A percentile compares a stretch with the other conserved stretches of the same genome.
phyloP scores from a whole-genome alignment of 768 basidiomycete genomes.

The Lyophyllum decastes region DNA sequence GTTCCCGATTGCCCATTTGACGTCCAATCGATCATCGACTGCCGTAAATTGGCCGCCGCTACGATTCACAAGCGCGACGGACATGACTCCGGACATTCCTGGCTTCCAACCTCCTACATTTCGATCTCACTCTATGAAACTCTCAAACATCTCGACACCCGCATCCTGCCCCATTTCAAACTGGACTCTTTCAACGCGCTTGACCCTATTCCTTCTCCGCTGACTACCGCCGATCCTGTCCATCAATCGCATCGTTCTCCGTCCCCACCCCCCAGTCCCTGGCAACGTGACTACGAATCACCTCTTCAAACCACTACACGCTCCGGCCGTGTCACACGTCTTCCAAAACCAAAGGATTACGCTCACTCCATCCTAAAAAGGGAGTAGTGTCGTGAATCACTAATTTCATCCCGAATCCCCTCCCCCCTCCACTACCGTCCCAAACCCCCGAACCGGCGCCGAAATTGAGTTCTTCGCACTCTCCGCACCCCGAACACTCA shows the following conservation, averaged over 20 bases:
- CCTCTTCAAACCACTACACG: slow-evolving; percentile 20
- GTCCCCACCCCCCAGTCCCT: slow-evolving; percentile 11
- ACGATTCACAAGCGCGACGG: slow-evolving; percentile 4
- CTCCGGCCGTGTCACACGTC: slow-evolving; percentile 19
- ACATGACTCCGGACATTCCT: slow-evolving; percentile 14
- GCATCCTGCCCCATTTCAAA: slow-evolving; percentile 2
- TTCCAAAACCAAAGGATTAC: slow-evolving; percentile 11
- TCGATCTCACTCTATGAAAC: slow-evolving; percentile 5
- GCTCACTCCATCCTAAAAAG: slow-evolving; percentile 4
- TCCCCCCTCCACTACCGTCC: no score
- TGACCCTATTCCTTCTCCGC: not conserved
- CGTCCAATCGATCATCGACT: slow-evolving; percentile 1
- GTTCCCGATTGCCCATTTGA: not conserved
- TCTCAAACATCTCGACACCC: slow-evolving; percentile 1
- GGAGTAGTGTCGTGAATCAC: slow-evolving; percentile 7
- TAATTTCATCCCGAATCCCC: not conserved
- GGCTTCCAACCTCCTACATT: slow-evolving; percentile 10
- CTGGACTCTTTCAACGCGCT: not conserved
- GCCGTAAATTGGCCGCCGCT: slow-evolving; percentile 5
- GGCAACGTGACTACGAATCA: slow-evolving; percentile 19
- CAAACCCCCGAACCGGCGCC: no score
- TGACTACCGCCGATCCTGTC: not conserved
- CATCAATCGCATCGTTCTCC: not conserved
- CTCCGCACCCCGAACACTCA: no score
- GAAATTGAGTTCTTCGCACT: no score